phyloP scores from a whole-genome alignment of 1,284 basidiomycete genomes.

The Sparassis latifolia region DNA sequence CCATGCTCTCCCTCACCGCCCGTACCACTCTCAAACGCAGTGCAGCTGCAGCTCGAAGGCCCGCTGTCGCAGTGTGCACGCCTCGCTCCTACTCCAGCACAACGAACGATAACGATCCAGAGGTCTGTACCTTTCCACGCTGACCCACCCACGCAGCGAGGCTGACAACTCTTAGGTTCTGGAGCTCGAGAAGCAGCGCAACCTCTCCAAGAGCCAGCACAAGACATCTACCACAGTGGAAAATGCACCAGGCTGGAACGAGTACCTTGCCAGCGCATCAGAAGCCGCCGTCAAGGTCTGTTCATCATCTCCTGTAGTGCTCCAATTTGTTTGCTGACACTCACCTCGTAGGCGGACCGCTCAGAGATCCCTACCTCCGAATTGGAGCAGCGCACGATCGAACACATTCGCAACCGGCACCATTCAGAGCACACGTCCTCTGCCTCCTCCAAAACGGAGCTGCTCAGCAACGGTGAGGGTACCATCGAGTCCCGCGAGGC shows the following conservation, averaged over 20 bases:
- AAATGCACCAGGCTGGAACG: conserved; percentile 72
- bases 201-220: conserved; percentile 31
- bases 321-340: neutral
- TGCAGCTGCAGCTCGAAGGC: neutral
- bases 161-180: neutral
- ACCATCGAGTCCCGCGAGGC: conserved; percentile 21
- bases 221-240: conserved; percentile 45
- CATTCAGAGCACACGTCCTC: conserved; percentile 22
- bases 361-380: conserved; percentile 18
- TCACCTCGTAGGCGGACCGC: conserved; percentile 28
- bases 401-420: conserved; percentile 30
- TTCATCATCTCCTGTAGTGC: neutral
- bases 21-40: conserved; percentile 1
- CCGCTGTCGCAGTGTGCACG: neutral
- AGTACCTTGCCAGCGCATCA: conserved; percentile 56
- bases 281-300: conserved; percentile 66
- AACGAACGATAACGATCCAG: neutral
- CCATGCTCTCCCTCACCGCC: neutral
- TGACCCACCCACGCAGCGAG: neutral
- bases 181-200: conserved; percentile 3
- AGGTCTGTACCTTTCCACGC: neutral
- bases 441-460: conserved; percentile 9
- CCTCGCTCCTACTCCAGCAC: conserved; percentile 3
- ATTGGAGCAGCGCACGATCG: conserved; percentile 33
- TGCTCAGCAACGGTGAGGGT: conserved; percentile 11